Conservation (phyloP, 2,329 filamentous ascomycete species). For the Xylariaceae sp. region DNA sequence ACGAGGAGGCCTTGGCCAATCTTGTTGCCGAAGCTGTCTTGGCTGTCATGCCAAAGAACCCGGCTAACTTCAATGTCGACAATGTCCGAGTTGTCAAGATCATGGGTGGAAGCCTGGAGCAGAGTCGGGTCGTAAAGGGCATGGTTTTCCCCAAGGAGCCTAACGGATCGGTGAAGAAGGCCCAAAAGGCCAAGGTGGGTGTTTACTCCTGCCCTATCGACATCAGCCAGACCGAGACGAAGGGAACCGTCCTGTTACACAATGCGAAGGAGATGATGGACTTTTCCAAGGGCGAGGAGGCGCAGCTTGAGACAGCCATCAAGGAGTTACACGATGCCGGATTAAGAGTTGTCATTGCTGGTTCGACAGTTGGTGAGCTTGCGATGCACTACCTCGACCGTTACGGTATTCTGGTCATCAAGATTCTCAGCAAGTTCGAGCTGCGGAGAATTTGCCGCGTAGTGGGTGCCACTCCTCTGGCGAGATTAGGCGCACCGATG, state of each 20-base stretch:
- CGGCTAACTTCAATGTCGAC: conserved; percentile 95
- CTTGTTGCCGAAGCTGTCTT: conserved; percentile 83
- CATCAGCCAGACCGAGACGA: conserved; percentile 93
- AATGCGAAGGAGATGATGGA: conserved; percentile 99
- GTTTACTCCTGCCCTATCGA: conserved; percentile 97
- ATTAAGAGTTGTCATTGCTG: conserved; percentile 84
- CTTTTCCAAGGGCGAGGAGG: conserved; percentile 95
- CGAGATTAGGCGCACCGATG: conserved; percentile 93
- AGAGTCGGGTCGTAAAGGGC: conserved; percentile 90
- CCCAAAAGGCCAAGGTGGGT: conserved; percentile 85
- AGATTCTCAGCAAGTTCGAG: conserved; percentile 97
- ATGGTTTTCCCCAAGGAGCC: conserved; percentile 98
- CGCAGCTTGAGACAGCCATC: conserved; percentile 81
- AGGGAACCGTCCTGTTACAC: conserved; percentile 93
- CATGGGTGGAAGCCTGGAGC: conserved; percentile 92
- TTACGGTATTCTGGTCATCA: conserved; percentile 92
- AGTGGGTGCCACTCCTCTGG: conserved; percentile 92
- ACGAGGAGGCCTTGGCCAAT: conserved; percentile 78
- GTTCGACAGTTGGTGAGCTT: conserved; percentile 89
- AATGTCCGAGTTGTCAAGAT: conserved; percentile 99
- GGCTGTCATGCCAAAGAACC: conserved; percentile 91
- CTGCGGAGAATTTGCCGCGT: conserved; percentile 91
- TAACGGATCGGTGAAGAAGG: conserved; percentile 89
- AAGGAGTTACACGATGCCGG: conserved; percentile 96
- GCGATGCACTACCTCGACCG: conserved; percentile 98